phyloP scores from a whole-genome alignment of 192 early-diverging fungal genomes.

The Coemansia sp. region DNA sequence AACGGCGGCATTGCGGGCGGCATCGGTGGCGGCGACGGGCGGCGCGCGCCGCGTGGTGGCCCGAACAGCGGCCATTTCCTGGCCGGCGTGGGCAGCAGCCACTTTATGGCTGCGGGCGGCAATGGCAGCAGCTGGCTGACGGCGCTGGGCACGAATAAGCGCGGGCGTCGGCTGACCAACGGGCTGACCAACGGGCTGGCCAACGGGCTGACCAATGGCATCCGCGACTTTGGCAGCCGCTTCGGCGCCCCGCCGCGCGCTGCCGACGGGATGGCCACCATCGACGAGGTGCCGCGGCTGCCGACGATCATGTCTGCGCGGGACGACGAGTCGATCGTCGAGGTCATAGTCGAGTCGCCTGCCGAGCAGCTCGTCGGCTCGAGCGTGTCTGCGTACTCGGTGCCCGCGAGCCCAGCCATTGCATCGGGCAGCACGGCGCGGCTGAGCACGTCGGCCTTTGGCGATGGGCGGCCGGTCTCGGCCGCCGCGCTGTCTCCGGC shows the following conservation, averaged over 20 bases:
- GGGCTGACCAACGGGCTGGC: too few relatives aligned
- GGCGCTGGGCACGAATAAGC: constrained; percentile 20
- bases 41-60: neutral
- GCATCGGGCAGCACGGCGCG: neutral
- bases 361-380: neutral
- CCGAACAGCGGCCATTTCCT: neutral
- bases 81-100: neutral
- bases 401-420: constrained; percentile 2
- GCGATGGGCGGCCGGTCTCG: neutral
- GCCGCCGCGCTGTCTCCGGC: neutral
- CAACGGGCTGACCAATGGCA: too few relatives aligned
- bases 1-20: neutral
- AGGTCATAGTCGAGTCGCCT: neutral
- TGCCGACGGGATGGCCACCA: neutral
- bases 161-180: constrained; percentile 16
- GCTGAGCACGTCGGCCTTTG: neutral
- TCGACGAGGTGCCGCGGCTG: constrained; percentile 13
- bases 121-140: constrained; percentile 26
- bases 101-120: neutral
- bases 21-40: constrained; percentile 1
- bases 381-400: neutral
- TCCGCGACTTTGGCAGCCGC: constrained; percentile 10
- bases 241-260: constrained; percentile 2
- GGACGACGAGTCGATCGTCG: constrained; percentile 14
- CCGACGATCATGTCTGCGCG: constrained; percentile 36